Percentiles rank a stretch among this genome's conserved stretches.
These are phyloP conservation scores for Nyssa sinensis DNA, from an alignment of 148 eudicot species.

Conservation along the genomic window DNA sequence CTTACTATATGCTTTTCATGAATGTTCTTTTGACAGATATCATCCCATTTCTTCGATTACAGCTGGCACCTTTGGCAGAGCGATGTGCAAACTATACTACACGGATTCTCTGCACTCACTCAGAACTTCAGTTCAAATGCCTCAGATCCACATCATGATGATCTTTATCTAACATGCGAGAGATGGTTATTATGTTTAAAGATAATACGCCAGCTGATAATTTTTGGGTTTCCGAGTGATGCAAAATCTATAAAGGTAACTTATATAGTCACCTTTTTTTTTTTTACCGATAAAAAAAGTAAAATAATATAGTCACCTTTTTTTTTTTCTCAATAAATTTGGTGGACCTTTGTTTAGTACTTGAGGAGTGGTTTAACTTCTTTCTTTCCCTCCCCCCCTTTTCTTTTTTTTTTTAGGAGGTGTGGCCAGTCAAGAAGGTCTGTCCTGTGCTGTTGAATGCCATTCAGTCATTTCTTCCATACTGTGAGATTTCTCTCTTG, in stretches of 20 bases:
- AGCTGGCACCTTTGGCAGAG: constrained; percentile 98
- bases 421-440: constrained; percentile 88
- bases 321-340: constrained; percentile 11
- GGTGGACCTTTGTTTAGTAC: constrained; percentile 12
- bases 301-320: neutral
- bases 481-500: constrained; percentile 56
- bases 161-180: constrained; percentile 77
- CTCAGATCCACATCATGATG: constrained; percentile 51
- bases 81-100: constrained; percentile 72
- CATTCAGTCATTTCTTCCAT: constrained; percentile 72
- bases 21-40: constrained; percentile 68
- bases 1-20: constrained; percentile 15
- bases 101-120: constrained; percentile 60
- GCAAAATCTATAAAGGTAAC: constrained; percentile 84
- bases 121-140: constrained; percentile 46
- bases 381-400: constrained; percentile 1
- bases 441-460: constrained; percentile 76
- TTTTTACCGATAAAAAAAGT: too few species aligned
- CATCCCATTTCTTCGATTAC: constrained; percentile 91
- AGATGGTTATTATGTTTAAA: constrained; percentile 95
- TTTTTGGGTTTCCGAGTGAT: constrained; percentile 86
- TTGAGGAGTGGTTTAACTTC: neutral
- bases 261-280: neutral
- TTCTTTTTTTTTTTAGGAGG: constrained; percentile 61
- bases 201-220: constrained; percentile 75